phyloP scores from a whole-genome alignment of 2,329 filamentous ascomycete species.

The Myriosclerotinia scirpicola region DNA sequence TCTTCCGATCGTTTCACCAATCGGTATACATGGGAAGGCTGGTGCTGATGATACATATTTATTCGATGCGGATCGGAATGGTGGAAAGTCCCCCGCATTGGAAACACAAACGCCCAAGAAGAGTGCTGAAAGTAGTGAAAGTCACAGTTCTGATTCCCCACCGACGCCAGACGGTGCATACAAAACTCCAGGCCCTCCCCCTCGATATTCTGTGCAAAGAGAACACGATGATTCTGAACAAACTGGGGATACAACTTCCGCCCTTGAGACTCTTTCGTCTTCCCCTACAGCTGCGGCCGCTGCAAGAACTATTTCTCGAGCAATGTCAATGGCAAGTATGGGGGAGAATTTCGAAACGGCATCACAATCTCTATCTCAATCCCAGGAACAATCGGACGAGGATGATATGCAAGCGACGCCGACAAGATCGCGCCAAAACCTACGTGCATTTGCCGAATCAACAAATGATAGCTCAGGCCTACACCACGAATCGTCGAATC shows the following conservation, averaged over 20 bases:
- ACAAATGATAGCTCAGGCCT: slow-evolving; percentile 34
- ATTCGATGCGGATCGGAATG: slow-evolving; percentile 47
- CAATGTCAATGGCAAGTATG: slow-evolving; percentile 48
- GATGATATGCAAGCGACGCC: slow-evolving; percentile 34
- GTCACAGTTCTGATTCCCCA: slow-evolving; percentile 28
- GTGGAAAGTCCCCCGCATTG: slow-evolving; percentile 11
- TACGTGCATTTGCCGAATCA: slow-evolving; percentile 26
- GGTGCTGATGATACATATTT: slow-evolving; percentile 60
- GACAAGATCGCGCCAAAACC: slow-evolving; percentile 28
- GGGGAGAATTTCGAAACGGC: slow-evolving; percentile 25
- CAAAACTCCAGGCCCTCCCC: slow-evolving; percentile 32
- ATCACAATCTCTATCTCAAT: slow-evolving; percentile 26
- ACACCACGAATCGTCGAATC: slow-evolving; percentile 42
- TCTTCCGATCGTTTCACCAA: slow-evolving; percentile 57
- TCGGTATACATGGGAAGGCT: slow-evolving; percentile 46
- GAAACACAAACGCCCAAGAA: slow-evolving; percentile 8
- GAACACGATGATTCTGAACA: slow-evolving; percentile 28
- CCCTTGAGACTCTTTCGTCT: slow-evolving; percentile 55
- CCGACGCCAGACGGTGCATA: slow-evolving; percentile 36
- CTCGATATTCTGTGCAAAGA: slow-evolving; percentile 15
- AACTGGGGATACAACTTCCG: slow-evolving; percentile 48
- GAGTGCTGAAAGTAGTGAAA: slow-evolving; percentile 4
- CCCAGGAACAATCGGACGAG: slow-evolving; percentile 31
- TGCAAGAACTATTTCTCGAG: slow-evolving; percentile 54
- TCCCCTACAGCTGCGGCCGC: slow-evolving; percentile 58